phyloP scores from a whole-genome alignment of 768 basidiomycete species.

The Russula brevipes region DNA sequence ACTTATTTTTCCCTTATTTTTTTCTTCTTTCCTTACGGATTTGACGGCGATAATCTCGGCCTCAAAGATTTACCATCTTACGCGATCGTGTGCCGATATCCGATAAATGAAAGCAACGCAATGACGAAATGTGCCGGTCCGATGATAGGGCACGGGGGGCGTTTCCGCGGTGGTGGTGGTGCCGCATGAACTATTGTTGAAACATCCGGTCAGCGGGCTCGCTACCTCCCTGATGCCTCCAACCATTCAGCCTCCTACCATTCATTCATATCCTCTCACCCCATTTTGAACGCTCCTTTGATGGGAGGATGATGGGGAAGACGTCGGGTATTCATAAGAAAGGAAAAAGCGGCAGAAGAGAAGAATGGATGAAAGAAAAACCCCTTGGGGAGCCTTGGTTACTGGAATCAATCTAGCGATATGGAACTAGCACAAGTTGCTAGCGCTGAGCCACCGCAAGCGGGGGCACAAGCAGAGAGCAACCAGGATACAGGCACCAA shows the following conservation, averaged over 20 bases:
- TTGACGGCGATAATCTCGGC: background rate
- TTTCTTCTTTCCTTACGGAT: background rate
- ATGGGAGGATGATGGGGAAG: background rate
- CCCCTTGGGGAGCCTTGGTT: background rate
- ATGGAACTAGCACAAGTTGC: background rate
- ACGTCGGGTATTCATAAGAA: background rate
- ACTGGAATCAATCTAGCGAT: background rate
- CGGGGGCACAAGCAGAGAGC: background rate
- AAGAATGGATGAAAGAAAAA: background rate
- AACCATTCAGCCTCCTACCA: too few relatives aligned
- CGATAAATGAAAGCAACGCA: conserved; percentile 4
- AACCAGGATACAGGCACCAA: conserved; percentile 5
- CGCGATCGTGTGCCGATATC: background rate
- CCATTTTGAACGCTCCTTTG: background rate
- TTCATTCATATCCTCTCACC: background rate
- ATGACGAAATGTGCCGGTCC: background rate
- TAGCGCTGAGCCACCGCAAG: background rate
- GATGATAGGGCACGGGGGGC: background rate
- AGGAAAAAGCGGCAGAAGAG: background rate
- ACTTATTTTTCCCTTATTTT: background rate
- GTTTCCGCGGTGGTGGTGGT: too few relatives aligned
- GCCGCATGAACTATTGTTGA: background rate
- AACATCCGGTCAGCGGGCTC: too few relatives aligned
- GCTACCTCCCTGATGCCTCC: too few relatives aligned
- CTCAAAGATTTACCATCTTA: background rate